Percentiles rank a stretch among this genome's conserved stretches.
Evolutionary conservation across 306 rosid species (phyloP).

Genomic region (Prunus fruticosa): DNA sequence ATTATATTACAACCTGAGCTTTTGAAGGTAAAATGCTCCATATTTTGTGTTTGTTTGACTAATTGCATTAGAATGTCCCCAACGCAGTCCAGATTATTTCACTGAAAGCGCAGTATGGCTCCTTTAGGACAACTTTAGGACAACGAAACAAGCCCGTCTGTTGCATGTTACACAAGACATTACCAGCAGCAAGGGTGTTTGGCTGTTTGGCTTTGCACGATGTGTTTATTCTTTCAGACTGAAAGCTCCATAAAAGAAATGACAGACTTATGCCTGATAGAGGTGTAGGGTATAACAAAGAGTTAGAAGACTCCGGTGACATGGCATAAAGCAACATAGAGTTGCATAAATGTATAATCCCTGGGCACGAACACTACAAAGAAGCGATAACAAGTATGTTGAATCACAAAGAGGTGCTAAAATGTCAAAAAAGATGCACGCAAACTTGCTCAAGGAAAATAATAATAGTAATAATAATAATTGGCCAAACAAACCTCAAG

Average conservation of each 20-base stretch:
- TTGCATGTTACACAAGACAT: too few relatives aligned
- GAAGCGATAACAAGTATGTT: neutral
- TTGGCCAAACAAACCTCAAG: conserved; percentile 38
- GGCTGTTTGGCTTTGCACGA: neutral
- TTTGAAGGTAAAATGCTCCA: neutral
- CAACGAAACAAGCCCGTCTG: neutral
- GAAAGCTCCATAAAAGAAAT: neutral
- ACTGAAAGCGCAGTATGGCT: neutral
- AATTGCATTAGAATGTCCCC: neutral
- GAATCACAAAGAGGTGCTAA: neutral
- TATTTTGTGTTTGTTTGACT: neutral
- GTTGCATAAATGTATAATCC: neutral
- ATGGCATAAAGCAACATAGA: neutral
- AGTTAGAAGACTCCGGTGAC: neutral
- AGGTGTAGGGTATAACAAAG: neutral
- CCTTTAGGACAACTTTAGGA: neutral
- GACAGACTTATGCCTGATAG: neutral
- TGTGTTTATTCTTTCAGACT: neutral
- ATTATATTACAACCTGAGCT: too few relatives aligned
- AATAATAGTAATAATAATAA: neutral
- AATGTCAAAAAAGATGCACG: neutral
- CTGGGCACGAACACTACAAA: neutral
- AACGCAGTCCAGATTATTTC: neutral
- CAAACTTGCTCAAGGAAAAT: neutral
- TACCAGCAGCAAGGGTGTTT: neutral